Base-by-base conservation (phyloP, 768 basidiomycete species). In the Naganishia vishniacii region DNA sequence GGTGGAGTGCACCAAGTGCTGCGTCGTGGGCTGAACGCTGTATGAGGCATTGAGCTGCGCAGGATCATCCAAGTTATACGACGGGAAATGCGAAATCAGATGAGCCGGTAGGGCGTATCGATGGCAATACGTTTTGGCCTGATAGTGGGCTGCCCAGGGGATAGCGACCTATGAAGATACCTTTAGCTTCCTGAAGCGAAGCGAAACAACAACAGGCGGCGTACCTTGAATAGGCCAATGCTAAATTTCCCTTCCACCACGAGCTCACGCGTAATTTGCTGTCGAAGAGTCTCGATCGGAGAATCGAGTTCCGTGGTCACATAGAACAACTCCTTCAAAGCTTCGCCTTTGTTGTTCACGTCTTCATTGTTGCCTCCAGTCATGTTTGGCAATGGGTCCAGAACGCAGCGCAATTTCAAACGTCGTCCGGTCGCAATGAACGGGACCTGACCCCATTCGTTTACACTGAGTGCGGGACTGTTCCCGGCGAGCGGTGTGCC, bases 211-310 rank as follows among this genome's bases (percentile, higher is more conserved):
- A 12, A 37, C 18, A 31, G n/a, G n/a, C 13, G 13, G 63, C 73
- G 61, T 62, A 76, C 75, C 71, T 76, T 76, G 72, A 71, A 76
- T 12, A 72, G n/a, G 13, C 69, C 64, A 37, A 72, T 64, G 1
- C 66, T 61, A 16, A 58, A 61, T 20, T 61, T 48, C 9, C 49
- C 48, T n/a, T 70, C 69, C 5, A 48, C 28, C 25, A 23, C 40
- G 3, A 73, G 48, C 26, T 65, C 64, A 4, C 48, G 37, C 2
- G 65, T 62, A 26, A 74, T 67, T 20, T 60, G 69, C 18, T 61
- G 23, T 23, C 70, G 60, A 0, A 73, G 41, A 0, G 48, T 65
- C 3, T 61, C 62, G 13, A 73, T 64, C 6, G 60, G 60, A 3
- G 67, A 70, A 16, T 71, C 68, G 3, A 69, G 65, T 32, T 68